These are phyloP conservation scores for Dictyostelium citrinum DNA, from an alignment of 78 protist species.

Conservation along the genomic window DNA sequence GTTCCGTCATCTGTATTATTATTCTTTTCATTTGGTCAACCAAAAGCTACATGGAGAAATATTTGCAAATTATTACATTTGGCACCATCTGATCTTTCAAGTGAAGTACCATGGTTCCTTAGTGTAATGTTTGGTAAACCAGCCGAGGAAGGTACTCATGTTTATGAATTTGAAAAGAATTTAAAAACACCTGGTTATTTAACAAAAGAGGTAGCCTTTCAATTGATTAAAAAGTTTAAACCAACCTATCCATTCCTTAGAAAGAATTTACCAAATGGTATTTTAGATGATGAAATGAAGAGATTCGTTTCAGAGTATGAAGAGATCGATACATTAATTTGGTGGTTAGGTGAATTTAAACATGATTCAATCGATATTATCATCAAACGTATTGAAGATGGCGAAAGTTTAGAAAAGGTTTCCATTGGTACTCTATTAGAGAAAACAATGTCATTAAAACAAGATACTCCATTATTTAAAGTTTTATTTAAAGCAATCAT, in stretches of 20 bases:
- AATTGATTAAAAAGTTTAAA: neutral
- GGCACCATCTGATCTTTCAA: constrained; percentile 31
- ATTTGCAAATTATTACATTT: constrained; percentile 63
- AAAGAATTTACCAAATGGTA: neutral
- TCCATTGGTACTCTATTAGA: constrained; percentile 62
- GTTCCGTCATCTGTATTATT: constrained; percentile 13
- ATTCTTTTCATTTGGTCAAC: constrained; percentile 70
- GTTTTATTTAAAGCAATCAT: neutral
- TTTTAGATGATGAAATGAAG: neutral
- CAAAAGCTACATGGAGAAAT: constrained; percentile 69
- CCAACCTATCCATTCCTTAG: constrained; percentile 66
- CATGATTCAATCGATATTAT: neutral
- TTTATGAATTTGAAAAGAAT: neutral
- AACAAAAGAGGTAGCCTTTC: neutral
- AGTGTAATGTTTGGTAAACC: constrained; percentile 58
- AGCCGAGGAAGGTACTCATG: constrained; percentile 59
- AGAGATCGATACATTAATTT: neutral
- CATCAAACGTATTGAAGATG: constrained; percentile 6
- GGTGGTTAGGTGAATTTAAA: constrained; percentile 77
- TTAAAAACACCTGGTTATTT: neutral
- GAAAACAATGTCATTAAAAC: neutral
- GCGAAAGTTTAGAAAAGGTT: neutral
- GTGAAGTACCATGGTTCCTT: constrained; percentile 66
- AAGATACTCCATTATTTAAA: neutral
- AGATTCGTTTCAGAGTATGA: constrained; percentile 28